A percentile compares a stretch with the other conserved stretches of the same genome.
Evolutionary conservation across 768 basidiomycete species (phyloP).

Genomic region (Ramaria rubella): DNA sequence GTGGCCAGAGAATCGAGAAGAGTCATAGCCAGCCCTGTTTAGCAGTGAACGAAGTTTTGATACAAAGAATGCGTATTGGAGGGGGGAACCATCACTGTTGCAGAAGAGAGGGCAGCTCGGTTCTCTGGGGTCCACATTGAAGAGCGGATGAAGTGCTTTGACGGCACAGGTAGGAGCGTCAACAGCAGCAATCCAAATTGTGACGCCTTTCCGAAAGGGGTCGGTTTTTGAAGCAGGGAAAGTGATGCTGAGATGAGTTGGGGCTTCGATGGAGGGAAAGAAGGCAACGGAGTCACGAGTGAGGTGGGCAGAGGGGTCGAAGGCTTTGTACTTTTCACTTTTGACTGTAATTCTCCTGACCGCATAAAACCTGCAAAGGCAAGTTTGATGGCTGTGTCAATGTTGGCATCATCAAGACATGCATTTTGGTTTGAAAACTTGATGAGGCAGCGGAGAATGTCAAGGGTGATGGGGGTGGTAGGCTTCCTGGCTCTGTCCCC

Average conservation of each 20-base stretch:
- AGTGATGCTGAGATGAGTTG: conserved; percentile 17
- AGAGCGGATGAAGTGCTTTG: conserved; percentile 10
- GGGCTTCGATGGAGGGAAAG: conserved; percentile 19
- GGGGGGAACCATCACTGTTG: neutral
- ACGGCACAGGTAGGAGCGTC: conserved; percentile 13
- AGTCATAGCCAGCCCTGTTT: conserved; percentile 2
- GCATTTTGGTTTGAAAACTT: neutral
- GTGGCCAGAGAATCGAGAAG: conserved; percentile 15
- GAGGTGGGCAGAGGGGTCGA: conserved; percentile 17
- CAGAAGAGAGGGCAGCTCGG: conserved; percentile 11
- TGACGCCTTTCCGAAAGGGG: conserved; percentile 27
- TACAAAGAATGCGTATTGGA: conserved; percentile 8
- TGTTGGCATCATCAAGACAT: neutral
- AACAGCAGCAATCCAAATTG: conserved; percentile 20
- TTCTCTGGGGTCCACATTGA: neutral
- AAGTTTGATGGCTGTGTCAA: conserved; percentile 16
- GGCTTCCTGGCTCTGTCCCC: conserved; percentile 23
- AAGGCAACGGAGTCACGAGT: conserved; percentile 22
- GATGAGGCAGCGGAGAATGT: conserved; percentile 15
- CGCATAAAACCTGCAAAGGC: conserved; percentile 19
- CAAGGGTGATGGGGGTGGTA: conserved; percentile 22
- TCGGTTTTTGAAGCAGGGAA: conserved; percentile 33
- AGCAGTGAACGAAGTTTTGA: conserved; percentile 1
- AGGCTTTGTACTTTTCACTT: too few species aligned
- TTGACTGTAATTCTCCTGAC: conserved; percentile 18